Evolutionary conservation across 1,284 basidiomycete genomes (phyloP).

Genomic region (Apiotrichum sp.): DNA sequence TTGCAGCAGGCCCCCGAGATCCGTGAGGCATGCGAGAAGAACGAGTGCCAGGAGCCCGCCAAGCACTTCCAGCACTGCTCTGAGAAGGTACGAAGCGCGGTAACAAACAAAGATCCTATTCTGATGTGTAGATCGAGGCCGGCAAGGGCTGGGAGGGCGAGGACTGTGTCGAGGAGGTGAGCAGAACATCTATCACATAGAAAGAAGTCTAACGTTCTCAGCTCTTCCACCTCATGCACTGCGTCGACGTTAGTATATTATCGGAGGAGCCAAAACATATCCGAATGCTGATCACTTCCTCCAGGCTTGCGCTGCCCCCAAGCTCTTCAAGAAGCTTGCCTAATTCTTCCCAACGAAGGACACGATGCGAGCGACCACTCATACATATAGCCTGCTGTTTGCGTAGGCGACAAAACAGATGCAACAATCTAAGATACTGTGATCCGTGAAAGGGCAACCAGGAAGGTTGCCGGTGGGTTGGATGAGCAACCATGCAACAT

Average conservation of each 20-base stretch:
- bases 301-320: slow-evolving; percentile 70
- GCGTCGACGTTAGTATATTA: slow-evolving; percentile 62
- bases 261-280: background rate
- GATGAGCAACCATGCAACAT: too few species aligned
- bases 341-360: slow-evolving; percentile 19
- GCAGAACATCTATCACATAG: background rate
- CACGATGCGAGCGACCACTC: background rate
- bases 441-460: too few species aligned
- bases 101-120: background rate
- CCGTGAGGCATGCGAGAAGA: slow-evolving; percentile 66
- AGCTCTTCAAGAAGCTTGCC: slow-evolving; percentile 60
- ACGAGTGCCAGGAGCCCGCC: slow-evolving; percentile 63
- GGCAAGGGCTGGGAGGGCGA: slow-evolving; percentile 79
- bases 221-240: slow-evolving; percentile 63
- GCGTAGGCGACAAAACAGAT: slow-evolving; percentile 14
- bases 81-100: slow-evolving; percentile 59
- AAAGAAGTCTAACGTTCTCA: slow-evolving; percentile 4
- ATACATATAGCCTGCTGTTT: slow-evolving; percentile 4
- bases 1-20: slow-evolving; percentile 59
- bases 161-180: slow-evolving; percentile 84
- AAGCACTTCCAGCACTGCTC: slow-evolving; percentile 88
- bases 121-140: slow-evolving; percentile 44
- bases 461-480: too few species aligned
- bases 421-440: slow-evolving; percentile 14
- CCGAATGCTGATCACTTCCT: background rate